A percentile compares a stretch with the other conserved stretches of the same genome.
These are phyloP conservation scores for Botrytis paeoniae DNA, from an alignment of 2,329 filamentous ascomycete genomes.

Conservation along the genomic window DNA sequence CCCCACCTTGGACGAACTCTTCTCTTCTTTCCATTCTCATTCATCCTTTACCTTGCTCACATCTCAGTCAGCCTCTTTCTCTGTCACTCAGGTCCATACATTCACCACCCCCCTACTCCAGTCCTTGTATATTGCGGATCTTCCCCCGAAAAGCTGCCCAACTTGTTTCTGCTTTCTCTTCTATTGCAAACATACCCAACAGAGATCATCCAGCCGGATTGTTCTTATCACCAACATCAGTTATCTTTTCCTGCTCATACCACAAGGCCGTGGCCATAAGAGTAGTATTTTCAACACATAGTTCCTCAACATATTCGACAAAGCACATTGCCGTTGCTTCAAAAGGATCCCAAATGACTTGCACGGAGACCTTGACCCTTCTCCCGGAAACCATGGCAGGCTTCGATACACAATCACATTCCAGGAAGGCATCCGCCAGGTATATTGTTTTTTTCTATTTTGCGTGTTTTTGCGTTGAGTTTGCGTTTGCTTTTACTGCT, in stretches of 20 bases:
- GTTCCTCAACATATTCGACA: slow-evolving; percentile 6
- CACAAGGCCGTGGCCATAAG: slow-evolving; percentile 27
- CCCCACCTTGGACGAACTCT: slow-evolving; percentile 26
- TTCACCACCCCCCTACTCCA: slow-evolving; percentile 8
- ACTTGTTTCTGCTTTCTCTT: slow-evolving; percentile 2
- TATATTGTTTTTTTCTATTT: slow-evolving; percentile 35
- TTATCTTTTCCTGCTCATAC: slow-evolving; percentile 21
- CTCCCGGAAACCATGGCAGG: slow-evolving; percentile 37
- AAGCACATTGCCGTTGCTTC: slow-evolving; percentile 22
- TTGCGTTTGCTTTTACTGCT: slow-evolving; percentile 22
- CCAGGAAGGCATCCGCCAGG: slow-evolving; percentile 37
- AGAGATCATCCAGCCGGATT: slow-evolving; percentile 21
- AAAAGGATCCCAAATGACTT: slow-evolving; percentile 34
- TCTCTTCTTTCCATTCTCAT: slow-evolving; percentile 25
- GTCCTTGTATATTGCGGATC: slow-evolving; percentile 22
- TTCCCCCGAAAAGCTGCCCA: slow-evolving; percentile 9
- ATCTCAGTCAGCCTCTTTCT: slow-evolving; percentile 19
- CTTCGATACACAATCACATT: slow-evolving; percentile 32
- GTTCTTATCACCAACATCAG: slow-evolving; percentile 15
- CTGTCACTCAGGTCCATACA: slow-evolving; percentile 24
- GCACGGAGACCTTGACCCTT: slow-evolving; percentile 35
- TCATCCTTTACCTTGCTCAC: slow-evolving; percentile 20
- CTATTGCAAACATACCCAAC: slow-evolving; percentile 22
- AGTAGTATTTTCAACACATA: slow-evolving; percentile 20
- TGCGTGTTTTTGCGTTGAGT: slow-evolving; percentile 22